These are phyloP conservation scores for Phytophthora agathidicida DNA, from an alignment of 352 stramenopile genomes.

Conservation along the genomic window DNA sequence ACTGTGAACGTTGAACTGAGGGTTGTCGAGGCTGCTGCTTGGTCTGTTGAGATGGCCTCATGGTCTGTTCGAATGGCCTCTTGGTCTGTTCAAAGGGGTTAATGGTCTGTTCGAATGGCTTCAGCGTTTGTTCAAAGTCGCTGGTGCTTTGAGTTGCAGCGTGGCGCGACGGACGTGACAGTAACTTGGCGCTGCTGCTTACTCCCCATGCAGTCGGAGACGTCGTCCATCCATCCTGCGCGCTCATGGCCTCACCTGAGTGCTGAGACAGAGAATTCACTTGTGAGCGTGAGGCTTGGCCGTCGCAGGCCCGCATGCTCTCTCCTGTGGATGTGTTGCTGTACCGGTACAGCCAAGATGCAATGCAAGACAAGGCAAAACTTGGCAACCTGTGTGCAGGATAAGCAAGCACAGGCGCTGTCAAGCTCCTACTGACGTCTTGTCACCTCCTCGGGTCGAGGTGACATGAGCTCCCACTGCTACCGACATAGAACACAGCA, in stretches of 20 bases:
- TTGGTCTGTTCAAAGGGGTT: conserved; percentile 8
- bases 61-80: conserved; percentile 3
- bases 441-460: conserved; percentile 7
- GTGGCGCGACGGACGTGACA: conserved; percentile 8
- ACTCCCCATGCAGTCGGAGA: conserved; percentile 23
- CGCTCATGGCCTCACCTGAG: conserved; percentile 22
- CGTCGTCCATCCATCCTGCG: conserved; percentile 19
- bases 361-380: conserved; percentile 8
- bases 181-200: conserved; percentile 17
- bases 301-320: conserved; percentile 4
- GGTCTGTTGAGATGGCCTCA: background rate
- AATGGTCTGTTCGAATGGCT: conserved; percentile 23
- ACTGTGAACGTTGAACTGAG: background rate
- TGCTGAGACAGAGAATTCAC: conserved; percentile 19
- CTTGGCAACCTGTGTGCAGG: conserved; percentile 22
- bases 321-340: conserved; percentile 30
- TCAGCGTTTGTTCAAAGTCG: conserved; percentile 20
- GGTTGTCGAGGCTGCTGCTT: background rate
- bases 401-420: conserved; percentile 33
- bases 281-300: conserved; percentile 19
- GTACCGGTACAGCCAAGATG: conserved; percentile 12
- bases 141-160: conserved; percentile 3
- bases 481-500: conserved; percentile 17
- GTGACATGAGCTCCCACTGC: background rate
- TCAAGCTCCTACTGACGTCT: conserved; percentile 26